These are phyloP conservation scores for Boletus smithii DNA, from an alignment of 1,284 basidiomycete species.

Conservation along the genomic window DNA sequence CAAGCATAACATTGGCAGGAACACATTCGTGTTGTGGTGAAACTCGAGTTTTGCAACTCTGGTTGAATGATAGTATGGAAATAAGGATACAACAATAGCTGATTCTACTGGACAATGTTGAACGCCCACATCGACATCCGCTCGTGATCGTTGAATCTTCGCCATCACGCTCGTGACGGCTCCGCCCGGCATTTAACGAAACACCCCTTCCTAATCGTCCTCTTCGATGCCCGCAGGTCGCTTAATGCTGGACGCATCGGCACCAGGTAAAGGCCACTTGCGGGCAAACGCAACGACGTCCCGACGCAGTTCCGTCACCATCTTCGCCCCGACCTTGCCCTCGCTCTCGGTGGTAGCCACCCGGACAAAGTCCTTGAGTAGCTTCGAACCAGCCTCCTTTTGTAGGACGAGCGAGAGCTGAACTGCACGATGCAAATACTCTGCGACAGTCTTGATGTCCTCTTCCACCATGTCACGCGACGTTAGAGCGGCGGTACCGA, in stretches of 20 bases:
- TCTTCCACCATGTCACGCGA: constrained; percentile 91
- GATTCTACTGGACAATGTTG: constrained; percentile 28
- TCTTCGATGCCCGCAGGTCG: constrained; percentile 69
- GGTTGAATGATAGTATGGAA: too few relatives aligned
- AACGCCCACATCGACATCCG: constrained; percentile 25
- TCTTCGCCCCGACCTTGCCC: constrained; percentile 65
- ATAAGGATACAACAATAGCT: constrained; percentile 9
- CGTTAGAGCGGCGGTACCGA: constrained; percentile 93
- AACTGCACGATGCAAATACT: constrained; percentile 90
- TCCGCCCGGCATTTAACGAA: background rate
- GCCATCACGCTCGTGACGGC: constrained; percentile 1
- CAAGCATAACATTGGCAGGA: too few relatives aligned
- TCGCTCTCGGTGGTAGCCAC: constrained; percentile 72
- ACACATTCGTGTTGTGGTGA: too few relatives aligned
- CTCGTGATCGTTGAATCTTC: constrained; percentile 34
- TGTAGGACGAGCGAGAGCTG: constrained; percentile 86
- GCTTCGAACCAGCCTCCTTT: constrained; percentile 92
- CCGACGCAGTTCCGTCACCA: constrained; percentile 68
- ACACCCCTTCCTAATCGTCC: constrained; percentile 33
- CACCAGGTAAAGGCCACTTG: constrained; percentile 91
- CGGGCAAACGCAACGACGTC: constrained; percentile 82
- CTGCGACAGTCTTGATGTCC: constrained; percentile 85
- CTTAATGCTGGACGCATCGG: constrained; percentile 62
- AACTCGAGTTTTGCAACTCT: too few relatives aligned
- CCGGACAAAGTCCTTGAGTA: constrained; percentile 94